Base-by-base conservation (phyloP, 2,329 filamentous ascomycete genomes). In the Scolecobasidium constrictum region DNA sequence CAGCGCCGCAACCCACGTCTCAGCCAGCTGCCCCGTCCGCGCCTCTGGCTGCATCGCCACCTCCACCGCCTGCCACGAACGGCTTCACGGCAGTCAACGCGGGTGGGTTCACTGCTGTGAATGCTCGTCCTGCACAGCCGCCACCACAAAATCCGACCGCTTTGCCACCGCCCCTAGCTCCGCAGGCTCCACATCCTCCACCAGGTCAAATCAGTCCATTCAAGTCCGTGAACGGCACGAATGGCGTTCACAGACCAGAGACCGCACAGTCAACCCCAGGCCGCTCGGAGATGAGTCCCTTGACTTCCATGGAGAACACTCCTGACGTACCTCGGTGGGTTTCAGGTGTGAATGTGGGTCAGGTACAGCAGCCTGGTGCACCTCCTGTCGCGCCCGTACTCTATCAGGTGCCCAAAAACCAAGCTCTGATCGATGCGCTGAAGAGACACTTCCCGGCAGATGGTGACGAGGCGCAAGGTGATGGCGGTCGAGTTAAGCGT, bases 51-150 rank as follows among this genome's bases (percentile, higher is more conserved):
- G 64, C 49, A 72, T 83, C 44, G 83, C 86, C 56, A 71, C 74
- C 46, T 61, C 9, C 26, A 31, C 78, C 44, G 67, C 75, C 53
- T 69, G 75, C 56, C 15, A 64, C 73, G 2, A 72, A 72, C 34
- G 78, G 78, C 15, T 84, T 84, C 56, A 88, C 82, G 1, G 70
- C 86, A 3, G 82, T 90, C 17, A 92, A 92, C 45, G 49, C 60
- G 16, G 26, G 26, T 9, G 66, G 77, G 11, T 83, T 83, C 52
- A 82, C 75, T 5, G 75, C 78, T 42, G 78, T 84, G 46, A 86
- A 86, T 55, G 59, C 68, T 21, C 56, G 55, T 34, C 45, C 54
- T n/a, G 16, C 41, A 22, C 22, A 21, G 22, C 41, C 28, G 31
- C 20, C 38, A 19, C 33, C 44, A 16, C 22, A 45, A 15, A 45